phyloP scores from a whole-genome alignment of 306 rosid genomes.

The Vigna mungo region DNA sequence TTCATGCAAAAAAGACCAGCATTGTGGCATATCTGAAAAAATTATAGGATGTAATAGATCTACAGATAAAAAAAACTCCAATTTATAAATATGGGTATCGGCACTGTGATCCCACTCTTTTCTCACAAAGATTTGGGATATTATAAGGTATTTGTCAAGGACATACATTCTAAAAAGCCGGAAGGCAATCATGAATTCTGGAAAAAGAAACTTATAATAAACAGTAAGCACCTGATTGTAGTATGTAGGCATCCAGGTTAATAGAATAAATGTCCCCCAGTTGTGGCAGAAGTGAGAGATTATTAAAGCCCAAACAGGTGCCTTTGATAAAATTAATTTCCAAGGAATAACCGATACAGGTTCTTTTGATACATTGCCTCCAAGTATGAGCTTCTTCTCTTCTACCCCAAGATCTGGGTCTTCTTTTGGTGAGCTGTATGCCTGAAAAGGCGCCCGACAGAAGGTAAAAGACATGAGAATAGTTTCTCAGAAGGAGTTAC shows the following conservation, averaged over 20 bases:
- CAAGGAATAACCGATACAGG: conserved; percentile 88
- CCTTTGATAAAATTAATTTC: conserved; percentile 87
- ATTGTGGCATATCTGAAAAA: conserved; percentile 11
- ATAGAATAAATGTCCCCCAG: conserved; percentile 96
- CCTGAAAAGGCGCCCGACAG: conserved; percentile 59
- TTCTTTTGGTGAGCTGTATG: conserved; percentile 90
- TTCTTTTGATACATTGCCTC: conserved; percentile 75
- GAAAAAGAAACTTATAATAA: neutral
- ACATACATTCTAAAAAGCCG: neutral
- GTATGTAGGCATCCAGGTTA: conserved; percentile 99
- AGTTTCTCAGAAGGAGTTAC: conserved; percentile 10
- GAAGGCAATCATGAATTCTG: conserved; percentile 11
- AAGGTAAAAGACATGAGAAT: conserved; percentile 36
- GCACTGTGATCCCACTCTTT: conserved; percentile 2
- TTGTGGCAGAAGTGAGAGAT: conserved; percentile 92
- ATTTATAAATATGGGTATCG: neutral
- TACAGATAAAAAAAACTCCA: neutral
- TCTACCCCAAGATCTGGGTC: conserved; percentile 70
- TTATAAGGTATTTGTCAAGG: conserved; percentile 3
- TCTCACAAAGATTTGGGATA: conserved; percentile 20
- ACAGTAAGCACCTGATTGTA: conserved; percentile 81
- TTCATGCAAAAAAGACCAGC: conserved; percentile 16
- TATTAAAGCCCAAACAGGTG: conserved; percentile 99
- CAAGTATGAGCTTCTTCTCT: conserved; percentile 75
- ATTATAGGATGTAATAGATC: neutral